Evolutionary conservation across 2,329 filamentous ascomycete species (phyloP), one percentile per base, ranked within the genome.

Genomic region (Curvularia sp.): DNA sequence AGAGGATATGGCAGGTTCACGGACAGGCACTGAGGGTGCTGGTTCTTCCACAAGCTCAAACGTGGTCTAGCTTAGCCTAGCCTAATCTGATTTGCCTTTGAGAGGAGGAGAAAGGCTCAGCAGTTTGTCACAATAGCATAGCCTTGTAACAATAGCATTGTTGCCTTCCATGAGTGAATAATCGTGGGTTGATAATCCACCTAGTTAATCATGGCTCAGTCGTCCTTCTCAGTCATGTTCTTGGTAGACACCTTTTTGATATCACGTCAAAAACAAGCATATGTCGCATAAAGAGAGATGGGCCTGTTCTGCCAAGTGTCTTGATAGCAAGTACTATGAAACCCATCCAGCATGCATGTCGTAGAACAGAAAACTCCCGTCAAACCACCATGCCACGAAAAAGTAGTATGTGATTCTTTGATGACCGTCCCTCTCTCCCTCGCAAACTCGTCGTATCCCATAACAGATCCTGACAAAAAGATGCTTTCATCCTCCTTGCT

Each of bases 311-410:
- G 66, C 64, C 66, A 67, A 61, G 64, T 67, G 63, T 65, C 64
- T 67, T 72, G 68, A 71, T 71, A 67, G 68, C 67, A 69, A 68
- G 67, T 68, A 70, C 68, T 68, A 67, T 69, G 59, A 70, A 72
- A 65, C 61, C 71, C 62, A 58, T 71, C 66, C 64, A 70, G 69
- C 70, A 61, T 72, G 63, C 63, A 65, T 65, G 63, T 63, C 61
- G 58, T 65, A 67, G 64, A 64, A 55, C 53, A 62, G 68, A 64
- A 69, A 70, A 69, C 70, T 63, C 65, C 67, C 65, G 55, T 68
- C 66, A 67, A 33, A 33, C 65, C 67, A 64, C 63, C 69, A 71
- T 73, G 67, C 67, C 64, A 59, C 65, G 56, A 65, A 57, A 26
- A 64, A 62, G 55, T 59, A 60, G 55, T 58, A 60, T 67, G 64